Base-by-base conservation (phyloP, 441 rosid genomes). In the Mallotus japonicus region DNA sequence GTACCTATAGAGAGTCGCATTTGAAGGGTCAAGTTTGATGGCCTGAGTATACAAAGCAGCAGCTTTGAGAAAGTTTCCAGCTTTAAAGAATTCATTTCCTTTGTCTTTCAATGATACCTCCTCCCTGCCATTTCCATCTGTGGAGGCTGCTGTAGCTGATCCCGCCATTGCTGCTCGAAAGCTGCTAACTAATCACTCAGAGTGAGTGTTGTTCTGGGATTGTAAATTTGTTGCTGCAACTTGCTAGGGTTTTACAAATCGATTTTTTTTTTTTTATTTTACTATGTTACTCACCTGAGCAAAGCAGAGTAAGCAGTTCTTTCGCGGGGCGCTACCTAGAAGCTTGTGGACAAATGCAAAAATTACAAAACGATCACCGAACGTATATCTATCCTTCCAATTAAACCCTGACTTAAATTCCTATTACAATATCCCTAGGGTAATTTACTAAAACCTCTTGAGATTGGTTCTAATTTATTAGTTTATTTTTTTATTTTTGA, bases 1-100 rank as follows among this genome's bases (percentile, higher is more conserved):
- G 32, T 75, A 88, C 99, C 99, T 95, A 79, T 88, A 95, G 28
- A 95, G 96, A 76, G 97, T 84, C 40, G 91, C 87, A 80, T 92
- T 95, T 40, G 91, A 86, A 79, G 98, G 97, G 80, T 92, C 99
- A 67, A 89, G 93, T 78, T 95, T 95, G 73, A 95, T 92, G 44
- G 97, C 98, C 79, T 91, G 95, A 81, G 99, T 95, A 78, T 95
- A 95, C 63, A 92, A 85, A 80, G 98, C 99, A 61, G 98, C 99
- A 56, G 99, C 99, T 89, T 95, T 95, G 60, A 92, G 95, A 71
- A 79, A 92, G 86, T 91, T 95, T 56, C 98, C 98, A 9, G 95
- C 91, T 84, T 95, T 92, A 83, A 92, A 95, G 85, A 91, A 90
- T 61, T 91, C 99, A 69, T 95, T 92, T 13, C 98, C 97, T 81